Conservation (phyloP, 2,329 filamentous ascomycete species). For the Emericellopsis cladophorae region DNA sequence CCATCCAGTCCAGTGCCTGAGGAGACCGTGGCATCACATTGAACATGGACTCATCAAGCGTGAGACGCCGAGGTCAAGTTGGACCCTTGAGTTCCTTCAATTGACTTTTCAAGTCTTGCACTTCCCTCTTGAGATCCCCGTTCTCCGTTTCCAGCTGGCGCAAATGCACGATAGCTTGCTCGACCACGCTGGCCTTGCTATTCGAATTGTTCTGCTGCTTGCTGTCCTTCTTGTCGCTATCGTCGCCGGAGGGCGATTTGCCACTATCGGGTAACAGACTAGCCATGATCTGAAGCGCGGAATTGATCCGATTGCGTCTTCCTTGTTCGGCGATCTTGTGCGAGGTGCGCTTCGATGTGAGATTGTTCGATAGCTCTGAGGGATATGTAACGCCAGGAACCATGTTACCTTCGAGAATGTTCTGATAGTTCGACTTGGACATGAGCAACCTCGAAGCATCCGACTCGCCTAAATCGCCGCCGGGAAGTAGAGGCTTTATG, state of each 20-base stretch:
- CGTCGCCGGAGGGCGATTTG: constrained; percentile 21
- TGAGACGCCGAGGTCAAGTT: not conserved
- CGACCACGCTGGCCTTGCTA: constrained; percentile 96
- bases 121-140: constrained; percentile 49
- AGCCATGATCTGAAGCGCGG: constrained; percentile 83
- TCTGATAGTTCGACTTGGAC: constrained; percentile 96
- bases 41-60: no score
- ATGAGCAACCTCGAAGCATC: constrained; percentile 65
- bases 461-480: constrained; percentile 41
- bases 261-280: constrained; percentile 57
- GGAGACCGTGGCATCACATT: no score
- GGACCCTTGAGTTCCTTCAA: constrained; percentile 13
- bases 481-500: constrained; percentile 82
- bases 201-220: constrained; percentile 47
- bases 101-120: constrained; percentile 23
- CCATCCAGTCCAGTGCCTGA: no score
- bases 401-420: constrained; percentile 85
- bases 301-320: constrained; percentile 87
- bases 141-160: constrained; percentile 70
- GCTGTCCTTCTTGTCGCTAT: constrained; percentile 33
- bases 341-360: constrained; percentile 92
- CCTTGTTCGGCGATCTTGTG: constrained; percentile 98
- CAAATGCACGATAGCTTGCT: constrained; percentile 92
- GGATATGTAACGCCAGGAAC: constrained; percentile 86
- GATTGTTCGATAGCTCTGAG: constrained; percentile 78